phyloP scores from a whole-genome alignment of 371 early-diverging fungal genomes.

The Gilbertella persicaria region DNA sequence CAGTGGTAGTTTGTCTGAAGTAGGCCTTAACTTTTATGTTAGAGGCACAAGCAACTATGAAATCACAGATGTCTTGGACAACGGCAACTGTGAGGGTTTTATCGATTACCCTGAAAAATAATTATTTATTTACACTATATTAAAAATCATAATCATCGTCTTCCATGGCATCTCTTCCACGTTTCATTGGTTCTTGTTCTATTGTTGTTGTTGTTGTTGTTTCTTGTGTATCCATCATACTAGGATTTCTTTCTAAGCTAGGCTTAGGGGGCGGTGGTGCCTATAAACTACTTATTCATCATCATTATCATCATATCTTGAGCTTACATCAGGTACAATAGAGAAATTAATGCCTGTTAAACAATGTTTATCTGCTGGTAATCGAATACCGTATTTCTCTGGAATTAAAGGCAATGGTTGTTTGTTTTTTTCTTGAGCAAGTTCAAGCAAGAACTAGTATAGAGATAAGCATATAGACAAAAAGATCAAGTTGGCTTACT shows the following conservation, averaged over 20 bases:
- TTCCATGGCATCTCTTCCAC: constrained; percentile 44
- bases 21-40: constrained; percentile 45
- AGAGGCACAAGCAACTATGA: constrained; percentile 37
- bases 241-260: constrained; percentile 16
- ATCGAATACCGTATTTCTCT: constrained; percentile 87
- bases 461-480: background rate
- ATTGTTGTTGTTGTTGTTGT: constrained; percentile 3
- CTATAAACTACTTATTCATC: constrained; percentile 12
- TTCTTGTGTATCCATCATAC: constrained; percentile 21
- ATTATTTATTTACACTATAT: constrained; percentile 4
- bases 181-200: constrained; percentile 16
- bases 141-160: constrained; percentile 55
- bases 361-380: constrained; percentile 92
- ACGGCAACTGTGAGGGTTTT: constrained; percentile 37
- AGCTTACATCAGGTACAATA: constrained; percentile 81
- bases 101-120: constrained; percentile 46
- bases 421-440: constrained; percentile 88
- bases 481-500: constrained; percentile 37
- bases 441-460: constrained; percentile 76
- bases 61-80: constrained; percentile 29
- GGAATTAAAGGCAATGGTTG: constrained; percentile 86
- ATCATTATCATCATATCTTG: background rate
- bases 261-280: constrained; percentile 42
- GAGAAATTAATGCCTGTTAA: constrained; percentile 90
- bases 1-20: constrained; percentile 30